These are phyloP conservation scores for Linderniella brevidens DNA, from an alignment of 257 asterid genomes.

Conservation along the genomic window DNA sequence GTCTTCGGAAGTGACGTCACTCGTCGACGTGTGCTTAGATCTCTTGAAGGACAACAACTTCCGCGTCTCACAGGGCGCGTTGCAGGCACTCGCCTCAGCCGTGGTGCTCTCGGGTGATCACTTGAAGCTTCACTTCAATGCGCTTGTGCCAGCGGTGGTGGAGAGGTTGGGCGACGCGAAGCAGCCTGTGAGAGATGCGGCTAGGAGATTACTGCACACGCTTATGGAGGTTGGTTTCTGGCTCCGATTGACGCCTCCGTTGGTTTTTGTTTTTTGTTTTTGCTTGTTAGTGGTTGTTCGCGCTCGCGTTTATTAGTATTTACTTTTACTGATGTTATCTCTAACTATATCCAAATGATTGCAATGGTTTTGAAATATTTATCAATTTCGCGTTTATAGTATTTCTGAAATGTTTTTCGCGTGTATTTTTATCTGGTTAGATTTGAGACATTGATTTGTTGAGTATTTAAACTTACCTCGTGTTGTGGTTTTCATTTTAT, in stretches of 20 bases:
- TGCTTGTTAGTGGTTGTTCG: not conserved
- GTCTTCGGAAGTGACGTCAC: conserved; percentile 73
- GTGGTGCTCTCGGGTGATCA: conserved; percentile 92
- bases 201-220: conserved; percentile 71
- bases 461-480: too few relatives aligned
- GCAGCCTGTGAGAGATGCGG: conserved; percentile 94
- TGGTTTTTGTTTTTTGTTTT: not conserved
- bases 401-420: too few relatives aligned
- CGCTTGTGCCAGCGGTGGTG: conserved; percentile 82
- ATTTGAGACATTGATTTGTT: too few relatives aligned
- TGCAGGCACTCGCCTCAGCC: conserved; percentile 86
- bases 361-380: too few relatives aligned
- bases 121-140: conserved; percentile 90
- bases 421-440: too few relatives aligned
- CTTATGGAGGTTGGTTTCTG: conserved; percentile 65
- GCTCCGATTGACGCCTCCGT: conserved; percentile 9
- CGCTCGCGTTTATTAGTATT: too few relatives aligned
- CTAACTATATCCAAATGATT: too few relatives aligned
- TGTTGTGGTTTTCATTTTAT: too few relatives aligned
- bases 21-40: conserved; percentile 84
- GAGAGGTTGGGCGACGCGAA: conserved; percentile 87
- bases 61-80: conserved; percentile 87
- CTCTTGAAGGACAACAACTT: conserved; percentile 93
- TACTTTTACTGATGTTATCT: too few relatives aligned
- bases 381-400: too few relatives aligned